Evolutionary conservation across 2,329 filamentous ascomycete genomes (phyloP).

Genomic region (Hypoxylon sp.): DNA sequence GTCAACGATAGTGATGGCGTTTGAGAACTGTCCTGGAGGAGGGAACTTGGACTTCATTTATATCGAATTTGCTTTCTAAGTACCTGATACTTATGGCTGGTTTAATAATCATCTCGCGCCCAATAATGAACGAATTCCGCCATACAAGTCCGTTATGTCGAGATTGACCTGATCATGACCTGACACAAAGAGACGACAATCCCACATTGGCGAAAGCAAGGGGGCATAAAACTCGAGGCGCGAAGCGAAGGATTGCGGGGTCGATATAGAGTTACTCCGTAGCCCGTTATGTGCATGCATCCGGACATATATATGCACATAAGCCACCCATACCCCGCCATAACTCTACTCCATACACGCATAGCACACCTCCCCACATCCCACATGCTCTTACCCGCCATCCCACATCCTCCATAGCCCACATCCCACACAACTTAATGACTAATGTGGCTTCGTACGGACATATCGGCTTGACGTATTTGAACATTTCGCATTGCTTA

Average conservation of each 20-base stretch:
- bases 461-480: slow-evolving; percentile 13
- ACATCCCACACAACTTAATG: too few species aligned
- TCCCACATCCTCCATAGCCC: slow-evolving; percentile 17
- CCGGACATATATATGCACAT: too few species aligned
- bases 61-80: background rate
- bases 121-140: slow-evolving; percentile 4
- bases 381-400: slow-evolving; percentile 10
- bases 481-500: background rate
- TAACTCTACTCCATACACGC: slow-evolving; percentile 12
- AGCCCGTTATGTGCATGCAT: too few species aligned
- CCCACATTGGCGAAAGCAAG: slow-evolving; percentile 7
- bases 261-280: background rate
- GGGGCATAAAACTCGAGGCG: background rate
- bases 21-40: background rate
- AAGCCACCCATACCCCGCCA: too few species aligned
- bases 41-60: slow-evolving; percentile 1
- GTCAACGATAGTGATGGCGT: background rate
- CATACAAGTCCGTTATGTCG: slow-evolving; percentile 8
- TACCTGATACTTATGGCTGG: background rate
- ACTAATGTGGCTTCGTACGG: slow-evolving; percentile 11
- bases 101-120: slow-evolving; percentile 2
- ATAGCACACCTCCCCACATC: slow-evolving; percentile 29
- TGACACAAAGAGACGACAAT: background rate
- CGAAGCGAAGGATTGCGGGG: background rate
- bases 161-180: background rate